phyloP scores from a whole-genome alignment of 1,139 yeast genomes.

The Kurtzmaniella quercitrusa region DNA sequence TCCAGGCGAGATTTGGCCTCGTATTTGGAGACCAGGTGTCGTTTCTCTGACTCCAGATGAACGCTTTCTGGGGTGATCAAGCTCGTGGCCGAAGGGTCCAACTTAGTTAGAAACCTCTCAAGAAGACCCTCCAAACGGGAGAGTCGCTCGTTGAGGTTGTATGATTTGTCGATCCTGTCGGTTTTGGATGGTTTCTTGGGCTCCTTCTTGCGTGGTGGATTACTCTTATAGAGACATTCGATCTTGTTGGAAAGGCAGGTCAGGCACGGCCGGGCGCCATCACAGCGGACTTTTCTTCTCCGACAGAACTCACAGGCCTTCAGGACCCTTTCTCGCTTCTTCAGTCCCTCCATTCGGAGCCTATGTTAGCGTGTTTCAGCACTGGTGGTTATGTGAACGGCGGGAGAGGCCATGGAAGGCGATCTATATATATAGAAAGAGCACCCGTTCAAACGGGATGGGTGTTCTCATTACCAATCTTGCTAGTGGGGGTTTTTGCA shows the following conservation, averaged over 20 bases:
- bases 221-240: constrained; percentile 3
- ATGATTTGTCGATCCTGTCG: neutral
- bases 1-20: neutral
- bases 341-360: neutral
- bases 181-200: neutral
- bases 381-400: too few relatives aligned
- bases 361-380: too few relatives aligned
- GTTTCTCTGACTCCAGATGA: neutral
- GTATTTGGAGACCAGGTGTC: neutral
- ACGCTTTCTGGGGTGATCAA: neutral
- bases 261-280: constrained; percentile 43
- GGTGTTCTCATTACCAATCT: too few relatives aligned
- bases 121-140: constrained; percentile 5
- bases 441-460: too few relatives aligned
- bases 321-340: constrained; percentile 31
- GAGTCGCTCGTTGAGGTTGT: constrained; percentile 6
- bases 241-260: constrained; percentile 24
- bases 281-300: constrained; percentile 46
- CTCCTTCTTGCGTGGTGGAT: neutral
- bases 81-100: neutral
- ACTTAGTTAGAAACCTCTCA: constrained; percentile 1
- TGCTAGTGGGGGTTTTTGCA: too few relatives aligned
- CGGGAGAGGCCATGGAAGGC: too few relatives aligned
- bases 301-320: constrained; percentile 55
- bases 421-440: too few relatives aligned